Evolutionary conservation across 2,329 filamentous ascomycete species (phyloP).

Genomic region (Aspergillus flavus): DNA sequence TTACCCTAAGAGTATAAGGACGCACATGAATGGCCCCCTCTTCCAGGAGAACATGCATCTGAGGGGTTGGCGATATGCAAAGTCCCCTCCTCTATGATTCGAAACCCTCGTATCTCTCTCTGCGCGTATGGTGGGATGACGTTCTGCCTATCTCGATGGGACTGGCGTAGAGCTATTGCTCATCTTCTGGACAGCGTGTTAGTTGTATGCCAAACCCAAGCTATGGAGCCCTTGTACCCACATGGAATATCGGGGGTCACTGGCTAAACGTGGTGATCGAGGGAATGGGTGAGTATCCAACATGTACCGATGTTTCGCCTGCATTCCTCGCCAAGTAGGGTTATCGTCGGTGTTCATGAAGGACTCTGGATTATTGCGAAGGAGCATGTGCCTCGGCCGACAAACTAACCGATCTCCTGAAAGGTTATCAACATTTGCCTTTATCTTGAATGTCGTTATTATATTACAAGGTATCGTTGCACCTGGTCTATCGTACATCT

Average conservation of each 20-base stretch:
- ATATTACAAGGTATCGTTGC: slow-evolving; percentile 1
- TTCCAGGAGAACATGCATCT: neutral
- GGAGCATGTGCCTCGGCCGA: neutral
- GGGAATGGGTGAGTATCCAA: neutral
- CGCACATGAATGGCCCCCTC: neutral
- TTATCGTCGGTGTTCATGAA: neutral
- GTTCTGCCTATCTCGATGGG: too few species aligned
- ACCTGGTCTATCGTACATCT: slow-evolving; percentile 1
- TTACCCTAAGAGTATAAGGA: neutral
- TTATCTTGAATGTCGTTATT: neutral
- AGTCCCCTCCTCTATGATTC: neutral
- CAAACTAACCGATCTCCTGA: neutral
- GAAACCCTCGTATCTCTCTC: neutral
- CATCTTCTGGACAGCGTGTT: neutral
- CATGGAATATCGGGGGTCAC: neutral
- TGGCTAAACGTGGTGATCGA: neutral
- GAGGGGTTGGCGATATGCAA: neutral
- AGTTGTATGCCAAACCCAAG: neutral
- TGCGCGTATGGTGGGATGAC: neutral
- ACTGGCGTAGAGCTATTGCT: neutral
- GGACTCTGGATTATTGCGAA: neutral
- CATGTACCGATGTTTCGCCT: neutral
- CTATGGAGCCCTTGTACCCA: too few species aligned
- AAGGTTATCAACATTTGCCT: neutral
- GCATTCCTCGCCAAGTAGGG: neutral